phyloP scores from a whole-genome alignment of 371 early-diverging fungal species.

The Coelomomyces lativittatus region DNA sequence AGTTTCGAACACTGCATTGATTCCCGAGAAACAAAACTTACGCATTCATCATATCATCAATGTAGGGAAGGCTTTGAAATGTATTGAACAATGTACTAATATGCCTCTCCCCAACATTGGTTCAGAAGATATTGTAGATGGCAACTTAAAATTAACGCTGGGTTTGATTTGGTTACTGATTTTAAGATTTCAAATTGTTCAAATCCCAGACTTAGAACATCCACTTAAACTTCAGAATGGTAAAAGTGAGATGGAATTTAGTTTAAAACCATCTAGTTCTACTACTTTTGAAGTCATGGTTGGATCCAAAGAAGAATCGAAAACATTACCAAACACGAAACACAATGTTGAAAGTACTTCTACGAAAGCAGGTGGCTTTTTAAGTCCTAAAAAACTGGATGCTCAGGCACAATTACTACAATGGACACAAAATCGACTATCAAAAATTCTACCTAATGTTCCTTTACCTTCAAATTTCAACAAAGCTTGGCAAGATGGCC shows the following conservation, averaged over 20 bases:
- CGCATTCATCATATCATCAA: conserved; percentile 66
- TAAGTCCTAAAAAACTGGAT: too few species aligned
- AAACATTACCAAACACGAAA: background rate
- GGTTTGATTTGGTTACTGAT: conserved; percentile 70
- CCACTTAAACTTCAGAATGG: background rate
- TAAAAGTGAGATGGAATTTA: background rate
- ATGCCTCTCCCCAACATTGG: conserved; percentile 50
- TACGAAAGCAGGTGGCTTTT: conserved; percentile 12
- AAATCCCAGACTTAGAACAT: too few species aligned
- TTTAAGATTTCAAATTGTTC: conserved; percentile 39
- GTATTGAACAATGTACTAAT: conserved; percentile 26
- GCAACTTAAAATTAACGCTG: conserved; percentile 63
- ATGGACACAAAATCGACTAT: too few species aligned
- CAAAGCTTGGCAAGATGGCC: conserved; percentile 46
- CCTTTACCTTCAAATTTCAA: conserved; percentile 33
- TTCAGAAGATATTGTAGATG: conserved; percentile 64
- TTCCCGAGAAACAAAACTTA: conserved; percentile 39
- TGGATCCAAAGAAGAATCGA: background rate
- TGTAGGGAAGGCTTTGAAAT: conserved; percentile 49
- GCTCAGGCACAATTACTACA: too few species aligned
- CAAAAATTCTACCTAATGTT: conserved; percentile 38
- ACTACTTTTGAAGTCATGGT: background rate
- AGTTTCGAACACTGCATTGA: conserved; percentile 11
- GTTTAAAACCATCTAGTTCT: background rate
- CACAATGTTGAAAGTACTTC: conserved; percentile 5